A percentile compares a stretch with the other conserved stretches of the same genome.
Evolutionary conservation across 352 stramenopile genomes (phyloP).

Genomic region (Blastocystis sp.): DNA sequence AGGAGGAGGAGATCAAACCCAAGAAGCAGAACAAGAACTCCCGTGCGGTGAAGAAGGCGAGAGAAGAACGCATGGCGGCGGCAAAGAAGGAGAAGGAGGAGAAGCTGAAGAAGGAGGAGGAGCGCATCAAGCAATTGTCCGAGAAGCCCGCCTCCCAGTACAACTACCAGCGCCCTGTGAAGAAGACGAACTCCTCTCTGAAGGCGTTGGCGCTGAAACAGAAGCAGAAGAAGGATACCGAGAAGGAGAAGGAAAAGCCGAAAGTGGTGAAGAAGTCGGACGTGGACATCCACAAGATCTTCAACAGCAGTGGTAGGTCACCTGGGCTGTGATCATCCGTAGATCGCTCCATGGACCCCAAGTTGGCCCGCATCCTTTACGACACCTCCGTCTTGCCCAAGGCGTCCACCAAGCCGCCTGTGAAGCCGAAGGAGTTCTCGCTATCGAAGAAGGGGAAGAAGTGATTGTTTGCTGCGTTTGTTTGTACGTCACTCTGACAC

Average conservation of each 20-base stretch:
- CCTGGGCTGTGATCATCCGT: not conserved
- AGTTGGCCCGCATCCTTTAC: constrained; percentile 54
- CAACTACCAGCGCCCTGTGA: constrained; percentile 19
- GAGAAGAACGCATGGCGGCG: constrained; percentile 20
- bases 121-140: not conserved
- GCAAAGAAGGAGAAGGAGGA: constrained; percentile 24
- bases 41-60: constrained; percentile 20
- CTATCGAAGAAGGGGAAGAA: constrained; percentile 1
- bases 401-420: constrained; percentile 13
- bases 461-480: not conserved
- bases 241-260: not conserved
- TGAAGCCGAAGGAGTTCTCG: constrained; percentile 52
- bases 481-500: not conserved
- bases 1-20: constrained; percentile 15
- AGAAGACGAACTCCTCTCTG: not conserved
- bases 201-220: constrained; percentile 41
- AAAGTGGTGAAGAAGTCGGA: not conserved
- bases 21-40: constrained; percentile 53
- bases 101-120: constrained; percentile 37
- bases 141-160: constrained; percentile 3
- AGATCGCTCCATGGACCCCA: constrained; percentile 61
- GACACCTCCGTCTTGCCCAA: constrained; percentile 12
- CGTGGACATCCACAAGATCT: constrained; percentile 66
- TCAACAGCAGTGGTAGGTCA: constrained; percentile 45
- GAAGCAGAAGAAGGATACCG: not conserved